Base-by-base conservation (phyloP, 192 early-diverging fungal genomes). In the Lobosporangium transversale region DNA sequence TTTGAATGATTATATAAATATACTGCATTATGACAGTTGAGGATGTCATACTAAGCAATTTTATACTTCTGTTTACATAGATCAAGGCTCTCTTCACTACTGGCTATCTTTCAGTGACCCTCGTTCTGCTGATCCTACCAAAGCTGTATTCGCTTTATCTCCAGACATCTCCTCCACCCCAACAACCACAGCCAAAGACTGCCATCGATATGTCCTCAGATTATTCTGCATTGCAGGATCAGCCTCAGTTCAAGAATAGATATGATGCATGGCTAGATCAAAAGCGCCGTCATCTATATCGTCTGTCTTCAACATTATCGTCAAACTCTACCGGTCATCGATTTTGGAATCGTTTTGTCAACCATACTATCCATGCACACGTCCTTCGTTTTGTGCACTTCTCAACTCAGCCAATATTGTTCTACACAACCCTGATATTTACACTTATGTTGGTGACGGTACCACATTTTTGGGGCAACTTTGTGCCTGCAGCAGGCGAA, bases 111-210 rank as follows among this genome's bases (percentile, higher is more conserved):
- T 47, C 51, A 27, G 62, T 76, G 20, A 31, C 59, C 8, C 9
- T 76, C 10, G 11, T 76, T 17, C 29, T 66, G 14, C 42, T 76
- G 35, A 56, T 76, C 31, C 32, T 76, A 33, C 73, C 73, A n/a
- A 76, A 76, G 53, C 58, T 67, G 12, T 76, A 67, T 35, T 76
- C 73, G 9, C 73, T 76, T 14, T 76, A 76, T 40, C 23, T 76
- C n/a, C 73, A 76, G 32, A 76, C 73, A 14, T 73, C 70, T 15
- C 59, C 73, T 4, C 64, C 73, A 58, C 71, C 70, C 29, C 0
- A 21, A 49, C 8, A 36, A 56, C 6, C 53, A 24, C 44, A 20
- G 26, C 18, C 40, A 12, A 14, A 29, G 2, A 10, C 12, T 36
- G n/a, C 43, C 20, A 27, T 15, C 12, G 42, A 45, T 12, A 47